Evolutionary conservation across 2,329 filamentous ascomycete genomes (phyloP), one percentile per base, ranked within the genome.

Genomic region (Cercospora sesami): DNA sequence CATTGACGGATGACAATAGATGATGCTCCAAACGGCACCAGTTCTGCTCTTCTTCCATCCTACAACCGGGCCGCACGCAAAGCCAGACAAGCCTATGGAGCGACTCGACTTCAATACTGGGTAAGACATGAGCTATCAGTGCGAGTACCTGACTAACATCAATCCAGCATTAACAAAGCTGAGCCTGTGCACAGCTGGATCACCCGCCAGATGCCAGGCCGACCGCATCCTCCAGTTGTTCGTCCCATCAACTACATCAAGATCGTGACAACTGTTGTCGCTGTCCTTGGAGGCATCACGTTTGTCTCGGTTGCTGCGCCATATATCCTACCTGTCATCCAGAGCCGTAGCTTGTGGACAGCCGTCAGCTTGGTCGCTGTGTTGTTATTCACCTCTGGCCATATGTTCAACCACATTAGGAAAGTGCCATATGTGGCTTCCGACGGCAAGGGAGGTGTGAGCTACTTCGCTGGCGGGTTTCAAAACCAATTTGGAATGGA

Each of bases 381-480:
- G 71, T 86, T 99, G 51, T 85, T 97, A 67, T 99, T 98, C 82
- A 97, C 91, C 58, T 95, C 91, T 75, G 96, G 95, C 45, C 94
- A 98, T 81, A 99, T 99, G 96, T 99, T 96, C 86, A 99, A 98
- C 81, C 94, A 97, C 78, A 99, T 99, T 77, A 89, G 96, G 74
- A 94, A 95, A 79, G 92, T 96, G 2, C 95, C 95, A 2, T 99
- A 99, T 75, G 93, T 98, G 33, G 86, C 89, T 51, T 91, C 91
- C 51, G 89, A 98, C 78, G 92, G 93, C 42, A 89, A 87, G 64
- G 95, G 95, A 18, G 93, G 93, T 5, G 87, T 99, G 70, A 91
- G 82, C 77, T 98, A 98, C 80, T 95, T 99, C 80, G 92, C 94
- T 4, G 86, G 86, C 45, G 94, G 95, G 0, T 99, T 99, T 81